Conservation (phyloP, 2,329 filamentous ascomycete genomes). For the Alternaria longipes region DNA sequence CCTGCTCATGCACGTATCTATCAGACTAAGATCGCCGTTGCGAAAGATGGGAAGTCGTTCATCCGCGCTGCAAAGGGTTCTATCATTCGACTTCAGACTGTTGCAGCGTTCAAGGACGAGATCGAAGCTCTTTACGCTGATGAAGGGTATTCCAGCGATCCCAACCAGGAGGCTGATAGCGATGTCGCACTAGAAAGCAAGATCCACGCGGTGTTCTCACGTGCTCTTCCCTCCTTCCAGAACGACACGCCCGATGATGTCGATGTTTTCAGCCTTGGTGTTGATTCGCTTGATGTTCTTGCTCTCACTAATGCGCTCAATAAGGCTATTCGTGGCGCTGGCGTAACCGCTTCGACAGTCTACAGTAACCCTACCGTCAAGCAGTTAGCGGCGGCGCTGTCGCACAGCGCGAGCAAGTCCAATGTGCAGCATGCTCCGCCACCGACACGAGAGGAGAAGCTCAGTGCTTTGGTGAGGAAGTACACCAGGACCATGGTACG, state of each 20-base stretch:
- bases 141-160: constrained; percentile 8
- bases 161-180: neutral
- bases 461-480: constrained; percentile 6
- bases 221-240: neutral
- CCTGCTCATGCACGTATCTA: constrained; percentile 38
- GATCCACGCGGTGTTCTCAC: neutral
- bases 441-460: constrained; percentile 2
- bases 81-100: constrained; percentile 32
- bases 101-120: constrained; percentile 31
- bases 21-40: constrained; percentile 22
- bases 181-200: neutral
- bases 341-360: constrained; percentile 2
- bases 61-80: constrained; percentile 38
- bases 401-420: neutral
- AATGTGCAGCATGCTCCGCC: neutral
- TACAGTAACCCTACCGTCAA: constrained; percentile 5
- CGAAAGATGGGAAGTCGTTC: constrained; percentile 20
- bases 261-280: constrained; percentile 6
- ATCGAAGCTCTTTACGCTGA: constrained; percentile 32
- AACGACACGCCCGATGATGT: neutral
- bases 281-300: constrained; percentile 8
- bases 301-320: constrained; percentile 9
- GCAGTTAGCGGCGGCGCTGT: neutral
- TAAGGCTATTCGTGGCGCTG: neutral
- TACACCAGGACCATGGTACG: constrained; percentile 3